Evolutionary conservation across 208 protist genomes (phyloP), one percentile per base, ranked within the genome.

Genomic region (Trypanosoma cruzi): DNA sequence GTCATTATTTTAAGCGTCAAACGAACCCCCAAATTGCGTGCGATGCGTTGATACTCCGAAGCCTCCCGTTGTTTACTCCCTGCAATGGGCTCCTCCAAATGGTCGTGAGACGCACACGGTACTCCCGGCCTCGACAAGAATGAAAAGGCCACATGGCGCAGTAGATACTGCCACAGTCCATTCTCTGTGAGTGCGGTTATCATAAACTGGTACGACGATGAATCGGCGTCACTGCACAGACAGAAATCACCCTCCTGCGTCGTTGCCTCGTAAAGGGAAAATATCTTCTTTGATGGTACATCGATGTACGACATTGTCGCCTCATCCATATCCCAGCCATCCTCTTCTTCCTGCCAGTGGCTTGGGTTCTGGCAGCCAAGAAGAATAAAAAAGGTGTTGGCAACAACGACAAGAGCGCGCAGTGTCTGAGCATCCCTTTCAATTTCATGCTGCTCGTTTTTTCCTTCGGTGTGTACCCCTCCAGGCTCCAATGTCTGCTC

Each of bases 1-100:
- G 63, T 59, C 48, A 68, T 68, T 49, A 68, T 68, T 29, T 68
- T 68, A n/a, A 68, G 36, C 11, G 50, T 68, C 34, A 68, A 24
- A 31, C 50, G 63, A 5, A 68, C 63, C 2, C 63, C 48, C 57
- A 68, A 31, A n/a, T 26, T 68, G 28, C 44, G 49, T 29, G 31
- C 29, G 4, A 28, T 42, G 6, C 16, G 28, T 16, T 40, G 24
- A 40, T 4, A 1, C 22, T 40, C 54, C 18, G 16, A 40, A n/a
- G 18, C 54, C n/a, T 50, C 31, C 22, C 8, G 58, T 49, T 50
- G 58, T 20, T 46, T 55, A n/a, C 18, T 65, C 42, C 36, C n/a
- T 29, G 11, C 52, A 10, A 16, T 16, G 40, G 40, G 8, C 14
- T 13, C 28, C 13, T 36, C 31, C 2, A 7, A 5, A 14, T 44